Conservation (phyloP, 257 asterid genomes). For the Plantago ovata region DNA sequence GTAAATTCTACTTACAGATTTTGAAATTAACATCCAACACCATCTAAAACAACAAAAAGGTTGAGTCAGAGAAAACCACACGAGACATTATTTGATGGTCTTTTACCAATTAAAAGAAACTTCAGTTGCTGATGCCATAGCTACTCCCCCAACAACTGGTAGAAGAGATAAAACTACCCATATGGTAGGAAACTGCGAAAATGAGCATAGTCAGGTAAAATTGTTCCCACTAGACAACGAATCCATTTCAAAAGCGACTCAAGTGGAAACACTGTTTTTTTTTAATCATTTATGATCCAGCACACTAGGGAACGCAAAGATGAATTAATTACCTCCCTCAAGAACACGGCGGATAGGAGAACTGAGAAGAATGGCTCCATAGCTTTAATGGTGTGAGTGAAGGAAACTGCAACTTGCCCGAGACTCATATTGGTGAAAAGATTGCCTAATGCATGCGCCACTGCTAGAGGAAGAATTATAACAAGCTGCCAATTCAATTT, state of each 20-base stretch:
- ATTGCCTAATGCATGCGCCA: conserved; percentile 82
- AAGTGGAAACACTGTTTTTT: too few species aligned
- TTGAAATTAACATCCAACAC: neutral
- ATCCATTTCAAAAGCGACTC: too few species aligned
- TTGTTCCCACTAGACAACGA: too few species aligned
- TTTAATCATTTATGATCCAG: too few species aligned
- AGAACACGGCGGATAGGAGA: conserved; percentile 76
- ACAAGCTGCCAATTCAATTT: conserved; percentile 53
- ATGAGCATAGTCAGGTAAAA: conserved; percentile 7
- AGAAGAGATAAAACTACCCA: conserved; percentile 87
- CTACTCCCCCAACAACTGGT: conserved; percentile 94
- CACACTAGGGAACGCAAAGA: too few species aligned
- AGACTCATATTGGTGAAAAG: conserved; percentile 95
- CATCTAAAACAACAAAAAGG: too few species aligned
- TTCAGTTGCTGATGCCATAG: conserved; percentile 90
- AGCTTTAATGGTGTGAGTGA: conserved; percentile 90
- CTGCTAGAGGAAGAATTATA: conserved; percentile 76
- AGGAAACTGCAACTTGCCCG: conserved; percentile 89
- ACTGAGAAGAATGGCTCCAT: conserved; percentile 97
- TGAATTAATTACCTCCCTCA: conserved; percentile 59
- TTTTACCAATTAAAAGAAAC: conserved; percentile 83
- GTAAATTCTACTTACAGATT: conserved; percentile 11
- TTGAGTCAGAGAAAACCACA: conserved; percentile 1
- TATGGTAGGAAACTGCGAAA: conserved; percentile 62
- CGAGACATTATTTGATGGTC: conserved; percentile 13